phyloP scores from a whole-genome alignment of 1,284 basidiomycete genomes.

The Erythrobasidium hasegawianum region DNA sequence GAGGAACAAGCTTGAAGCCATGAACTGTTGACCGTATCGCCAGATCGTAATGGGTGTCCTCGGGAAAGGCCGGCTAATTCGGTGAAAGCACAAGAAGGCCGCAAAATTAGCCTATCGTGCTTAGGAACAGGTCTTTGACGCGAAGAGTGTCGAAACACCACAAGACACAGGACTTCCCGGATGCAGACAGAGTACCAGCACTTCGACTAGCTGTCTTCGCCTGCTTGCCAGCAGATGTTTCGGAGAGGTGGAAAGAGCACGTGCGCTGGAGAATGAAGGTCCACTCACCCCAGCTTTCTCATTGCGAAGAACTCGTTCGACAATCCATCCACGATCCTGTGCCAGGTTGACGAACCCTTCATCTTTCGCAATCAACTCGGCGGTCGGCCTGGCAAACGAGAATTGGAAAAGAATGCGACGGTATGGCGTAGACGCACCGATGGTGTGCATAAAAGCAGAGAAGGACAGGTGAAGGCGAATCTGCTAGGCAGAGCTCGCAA shows the following conservation, averaged over 20 bases:
- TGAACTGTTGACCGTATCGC: constrained; percentile 42
- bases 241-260: no score
- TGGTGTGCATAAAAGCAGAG: constrained; percentile 93
- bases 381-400: constrained; percentile 35
- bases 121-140: no score
- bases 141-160: no score
- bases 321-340: constrained; percentile 65
- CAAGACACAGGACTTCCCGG: no score
- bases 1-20: constrained; percentile 36
- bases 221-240: no score
- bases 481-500: constrained; percentile 57
- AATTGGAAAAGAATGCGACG: no score
- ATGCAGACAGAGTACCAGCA: no score
- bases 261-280: no score
- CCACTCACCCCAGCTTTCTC: constrained; percentile 42
- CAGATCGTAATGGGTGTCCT: constrained; percentile 42
- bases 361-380: constrained; percentile 65
- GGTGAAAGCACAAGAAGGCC: no score
- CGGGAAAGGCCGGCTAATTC: constrained; percentile 44
- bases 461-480: constrained; percentile 55
- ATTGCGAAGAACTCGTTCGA: constrained; percentile 66
- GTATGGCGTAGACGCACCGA: no score
- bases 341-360: constrained; percentile 80
- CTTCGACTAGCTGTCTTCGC: no score
- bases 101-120: no score